These are phyloP conservation scores for Colletotrichum kahawae DNA, from an alignment of 2,329 filamentous ascomycete genomes.

Conservation along the genomic window DNA sequence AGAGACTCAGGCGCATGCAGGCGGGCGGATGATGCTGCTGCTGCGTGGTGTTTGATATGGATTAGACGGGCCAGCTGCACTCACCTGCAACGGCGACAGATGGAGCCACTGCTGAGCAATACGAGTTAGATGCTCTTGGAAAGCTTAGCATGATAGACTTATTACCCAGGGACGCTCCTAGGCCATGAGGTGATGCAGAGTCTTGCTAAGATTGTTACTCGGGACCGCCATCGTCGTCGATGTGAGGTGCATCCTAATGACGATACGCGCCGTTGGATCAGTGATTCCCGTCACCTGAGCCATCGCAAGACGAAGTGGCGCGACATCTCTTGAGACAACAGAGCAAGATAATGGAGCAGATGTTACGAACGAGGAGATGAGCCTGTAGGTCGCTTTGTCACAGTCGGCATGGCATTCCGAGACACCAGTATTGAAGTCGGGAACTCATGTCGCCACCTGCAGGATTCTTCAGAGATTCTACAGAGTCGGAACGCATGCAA, in stretches of 20 bases:
- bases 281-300: neutral
- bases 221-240: neutral
- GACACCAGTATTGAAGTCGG: neutral
- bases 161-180: neutral
- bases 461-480: neutral
- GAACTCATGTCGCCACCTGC: neutral
- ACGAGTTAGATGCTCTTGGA: neutral
- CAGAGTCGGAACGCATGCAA: neutral
- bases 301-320: neutral
- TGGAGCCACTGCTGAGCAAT: neutral
- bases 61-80: neutral
- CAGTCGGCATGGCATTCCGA: neutral
- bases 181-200: neutral
- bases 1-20: slow-evolving; percentile 75
- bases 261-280: neutral
- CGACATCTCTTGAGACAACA: neutral
- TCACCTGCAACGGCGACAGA: neutral
- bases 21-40: slow-evolving; percentile 30
- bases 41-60: neutral
- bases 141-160: neutral
- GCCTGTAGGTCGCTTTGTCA: neutral
- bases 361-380: neutral
- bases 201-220: neutral
- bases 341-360: neutral
- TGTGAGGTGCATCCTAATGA: neutral